Conservation (phyloP, 2,329 filamentous ascomycete genomes). For the Fusarium chaquense region DNA sequence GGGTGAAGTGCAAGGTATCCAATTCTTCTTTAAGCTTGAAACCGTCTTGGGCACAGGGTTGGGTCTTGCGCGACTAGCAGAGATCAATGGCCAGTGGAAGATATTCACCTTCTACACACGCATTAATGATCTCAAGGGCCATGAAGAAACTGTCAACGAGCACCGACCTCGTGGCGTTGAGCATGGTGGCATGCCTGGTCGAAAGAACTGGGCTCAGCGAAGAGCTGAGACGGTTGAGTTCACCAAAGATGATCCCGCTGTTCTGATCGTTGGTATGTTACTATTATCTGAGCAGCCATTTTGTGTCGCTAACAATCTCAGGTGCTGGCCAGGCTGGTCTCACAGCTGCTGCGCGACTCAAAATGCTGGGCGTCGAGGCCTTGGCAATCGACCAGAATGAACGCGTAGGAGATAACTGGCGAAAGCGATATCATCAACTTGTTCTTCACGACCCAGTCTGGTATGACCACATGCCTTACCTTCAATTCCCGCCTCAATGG, state of each 20-base stretch:
- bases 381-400: slow-evolving; percentile 70
- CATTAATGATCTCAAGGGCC: slow-evolving; percentile 64
- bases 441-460: slow-evolving; percentile 76
- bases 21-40: slow-evolving; percentile 67
- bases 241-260: slow-evolving; percentile 63
- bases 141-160: slow-evolving; percentile 62
- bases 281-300: accelerated
- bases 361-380: slow-evolving; percentile 66
- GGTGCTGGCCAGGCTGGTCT: slow-evolving; percentile 72
- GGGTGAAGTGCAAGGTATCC: slow-evolving; percentile 64
- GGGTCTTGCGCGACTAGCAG: slow-evolving; percentile 66
- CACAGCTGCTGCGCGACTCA: slow-evolving; percentile 68
- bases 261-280: slow-evolving; percentile 70
- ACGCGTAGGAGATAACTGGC: slow-evolving; percentile 73
- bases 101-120: slow-evolving; percentile 73
- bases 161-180: slow-evolving; percentile 67
- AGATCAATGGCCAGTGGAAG: slow-evolving; percentile 65
- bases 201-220: slow-evolving; percentile 71
- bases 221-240: slow-evolving; percentile 63
- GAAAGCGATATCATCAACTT: slow-evolving; percentile 71
- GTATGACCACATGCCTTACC: slow-evolving; percentile 72
- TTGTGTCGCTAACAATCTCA: slow-evolving; percentile 28
- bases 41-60: slow-evolving; percentile 66
- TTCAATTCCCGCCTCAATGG: slow-evolving; percentile 74
- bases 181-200: slow-evolving; percentile 63